phyloP scores from a whole-genome alignment of 306 rosid genomes.

The Senna siamea region DNA sequence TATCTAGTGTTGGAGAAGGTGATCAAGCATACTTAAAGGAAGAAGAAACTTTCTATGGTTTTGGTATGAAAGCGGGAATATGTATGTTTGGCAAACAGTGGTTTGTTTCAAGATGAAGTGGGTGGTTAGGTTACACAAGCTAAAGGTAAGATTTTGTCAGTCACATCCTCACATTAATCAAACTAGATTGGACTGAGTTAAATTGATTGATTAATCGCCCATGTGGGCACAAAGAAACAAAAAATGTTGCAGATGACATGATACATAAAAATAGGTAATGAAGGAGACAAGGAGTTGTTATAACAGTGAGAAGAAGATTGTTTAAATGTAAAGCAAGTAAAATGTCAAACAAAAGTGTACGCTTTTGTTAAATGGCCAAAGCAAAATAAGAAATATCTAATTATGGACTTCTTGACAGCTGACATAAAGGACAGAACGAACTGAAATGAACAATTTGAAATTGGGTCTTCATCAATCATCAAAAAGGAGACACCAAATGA shows the following conservation, averaged over 20 bases:
- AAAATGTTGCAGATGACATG: too few relatives aligned
- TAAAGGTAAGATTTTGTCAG: neutral
- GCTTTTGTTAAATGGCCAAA: neutral
- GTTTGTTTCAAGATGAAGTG: neutral
- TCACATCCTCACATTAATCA: too few relatives aligned
- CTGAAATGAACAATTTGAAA: constrained; percentile 2
- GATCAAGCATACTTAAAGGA: neutral
- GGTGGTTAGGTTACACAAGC: neutral
- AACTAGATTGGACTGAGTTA: neutral
- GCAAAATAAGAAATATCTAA: neutral
- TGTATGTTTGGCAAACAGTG: neutral
- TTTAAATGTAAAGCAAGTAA: neutral
- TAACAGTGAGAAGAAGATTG: neutral
- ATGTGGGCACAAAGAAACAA: neutral
- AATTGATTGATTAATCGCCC: neutral
- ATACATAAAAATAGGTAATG: neutral
- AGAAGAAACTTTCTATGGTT: neutral
- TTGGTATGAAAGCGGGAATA: neutral
- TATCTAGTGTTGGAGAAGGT: neutral
- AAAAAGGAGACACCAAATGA: neutral
- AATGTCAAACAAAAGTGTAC: neutral
- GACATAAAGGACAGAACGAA: neutral
- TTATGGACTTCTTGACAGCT: neutral
- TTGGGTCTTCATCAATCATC: constrained; percentile 11
- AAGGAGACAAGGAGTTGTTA: neutral